Evolutionary conservation across 2,329 filamentous ascomycete species (phyloP).

Genomic region (Aspergillus ibericus): DNA sequence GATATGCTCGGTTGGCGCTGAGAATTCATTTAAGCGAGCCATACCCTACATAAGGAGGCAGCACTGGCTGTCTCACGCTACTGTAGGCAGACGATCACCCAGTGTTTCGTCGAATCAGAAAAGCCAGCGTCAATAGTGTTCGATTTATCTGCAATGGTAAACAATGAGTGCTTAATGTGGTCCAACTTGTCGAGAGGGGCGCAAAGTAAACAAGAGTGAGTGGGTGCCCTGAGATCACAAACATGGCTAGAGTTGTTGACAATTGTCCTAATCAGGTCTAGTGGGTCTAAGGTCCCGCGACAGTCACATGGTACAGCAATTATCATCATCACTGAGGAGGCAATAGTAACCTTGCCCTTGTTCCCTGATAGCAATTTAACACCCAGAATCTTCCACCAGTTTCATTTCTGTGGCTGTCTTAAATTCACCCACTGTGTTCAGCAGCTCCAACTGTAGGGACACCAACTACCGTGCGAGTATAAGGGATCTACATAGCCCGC

Average conservation of each 20-base stretch:
- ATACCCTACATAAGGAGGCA: conserved; percentile 32
- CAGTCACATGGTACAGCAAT: background rate
- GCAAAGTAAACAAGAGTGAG: conserved; percentile 3
- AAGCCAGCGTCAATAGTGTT: background rate
- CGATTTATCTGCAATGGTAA: background rate
- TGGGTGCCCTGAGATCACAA: conserved; percentile 1
- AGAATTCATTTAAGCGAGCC: conserved; percentile 52
- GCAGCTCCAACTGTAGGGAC: background rate
- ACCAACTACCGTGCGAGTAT: background rate
- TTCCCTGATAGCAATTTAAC: background rate
- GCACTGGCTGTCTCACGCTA: background rate
- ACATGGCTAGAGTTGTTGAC: conserved; percentile 34
- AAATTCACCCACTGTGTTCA: background rate
- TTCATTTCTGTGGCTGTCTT: background rate
- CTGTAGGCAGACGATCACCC: background rate
- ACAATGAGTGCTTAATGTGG: background rate
- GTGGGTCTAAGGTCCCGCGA: conserved; percentile 8
- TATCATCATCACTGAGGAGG: no score
- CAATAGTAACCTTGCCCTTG: background rate
- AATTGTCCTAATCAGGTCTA: conserved; percentile 37
- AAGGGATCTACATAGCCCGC: background rate
- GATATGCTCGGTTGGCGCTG: conserved; percentile 47
- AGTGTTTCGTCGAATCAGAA: background rate
- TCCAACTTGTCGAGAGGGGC: background rate
- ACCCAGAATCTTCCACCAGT: background rate